Evolutionary conservation across 169 alveolate species (phyloP), one percentile per base, ranked within the genome.

Genomic region (Babesia ovis): DNA sequence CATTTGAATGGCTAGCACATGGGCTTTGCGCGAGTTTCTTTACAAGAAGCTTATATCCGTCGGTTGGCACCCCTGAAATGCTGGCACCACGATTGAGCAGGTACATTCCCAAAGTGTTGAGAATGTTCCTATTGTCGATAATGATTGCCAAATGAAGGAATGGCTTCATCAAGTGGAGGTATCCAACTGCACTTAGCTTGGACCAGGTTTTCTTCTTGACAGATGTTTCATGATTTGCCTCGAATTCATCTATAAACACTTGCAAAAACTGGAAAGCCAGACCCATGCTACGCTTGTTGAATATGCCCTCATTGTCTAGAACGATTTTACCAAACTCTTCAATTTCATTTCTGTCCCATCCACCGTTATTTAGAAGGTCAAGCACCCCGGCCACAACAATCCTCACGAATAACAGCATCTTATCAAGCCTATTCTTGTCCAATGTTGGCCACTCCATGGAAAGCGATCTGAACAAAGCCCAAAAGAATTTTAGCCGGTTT

Each of bases 401-500:
- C 18, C 88, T 25, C 25, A 70, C 81, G 55, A 80, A 80, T 22
- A 80, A 42, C 32, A 80, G 64, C 56, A 80, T 64, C 43, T 80
- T 80, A 43, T 80, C 88, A 22, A 70, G 34, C 32, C 88, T n/a
- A 51, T 70, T 50, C 68, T 80, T 80, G 41, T 80, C 88, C 31
- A 80, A 43, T 14, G 45, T 16, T 20, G 58, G 64, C 88, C 88
- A 80, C 68, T 80, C 83, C 60, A 45, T 42, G 20, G 83, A 54
- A 18, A 80, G 4, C 1, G 83, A 35, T 34, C 48, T 51, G 54
- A 80, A 67, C 35, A 80, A 25, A 9, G 51, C 61, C 31, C 45
- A 8, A 23, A 80, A 68, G 55, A 58, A 80, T 27, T 23, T 23
- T 23, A 62, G 12, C 35, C 57, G 3, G 56, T 54, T 58, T 22